A percentile compares a stretch with the other conserved stretches of the same genome.
phyloP scores from a whole-genome alignment of 306 rosid genomes.

The Carpinus viminea region DNA sequence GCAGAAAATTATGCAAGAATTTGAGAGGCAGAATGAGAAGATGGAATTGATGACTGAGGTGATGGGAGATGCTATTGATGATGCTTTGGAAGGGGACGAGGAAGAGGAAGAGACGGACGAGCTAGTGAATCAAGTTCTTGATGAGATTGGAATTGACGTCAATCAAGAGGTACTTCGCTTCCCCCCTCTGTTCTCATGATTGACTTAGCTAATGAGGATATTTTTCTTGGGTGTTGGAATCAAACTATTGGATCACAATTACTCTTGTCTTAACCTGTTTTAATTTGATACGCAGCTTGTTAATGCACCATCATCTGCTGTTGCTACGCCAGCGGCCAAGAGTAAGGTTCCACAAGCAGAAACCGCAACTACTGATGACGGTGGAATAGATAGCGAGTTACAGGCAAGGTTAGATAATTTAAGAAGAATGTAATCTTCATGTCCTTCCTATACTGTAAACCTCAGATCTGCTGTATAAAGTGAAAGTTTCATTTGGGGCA shows the following conservation, averaged over 20 bases:
- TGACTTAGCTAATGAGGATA: not conserved
- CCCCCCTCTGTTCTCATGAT: constrained; percentile 7
- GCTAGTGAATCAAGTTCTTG: constrained; percentile 89
- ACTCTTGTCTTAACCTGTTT: constrained; percentile 23
- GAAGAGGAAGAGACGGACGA: constrained; percentile 97
- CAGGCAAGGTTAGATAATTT: constrained; percentile 94
- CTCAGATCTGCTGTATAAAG: constrained; percentile 29
- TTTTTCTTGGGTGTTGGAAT: not conserved
- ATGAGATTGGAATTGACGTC: constrained; percentile 82
- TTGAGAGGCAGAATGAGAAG: constrained; percentile 88
- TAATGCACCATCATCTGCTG: constrained; percentile 79
- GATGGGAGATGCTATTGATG: constrained; percentile 96
- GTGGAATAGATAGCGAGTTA: constrained; percentile 84
- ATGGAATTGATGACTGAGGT: constrained; percentile 85
- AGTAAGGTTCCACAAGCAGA: constrained; percentile 82
- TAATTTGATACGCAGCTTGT: constrained; percentile 63
- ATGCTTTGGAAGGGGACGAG: constrained; percentile 96
- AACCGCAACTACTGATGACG: constrained; percentile 58
- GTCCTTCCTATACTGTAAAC: constrained; percentile 22
- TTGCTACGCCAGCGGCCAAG: constrained; percentile 75
- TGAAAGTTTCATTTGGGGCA: constrained; percentile 30
- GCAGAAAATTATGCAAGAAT: constrained; percentile 95
- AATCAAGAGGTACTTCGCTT: constrained; percentile 76
- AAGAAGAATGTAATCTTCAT: constrained; percentile 67
- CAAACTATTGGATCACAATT: constrained; percentile 3